These are phyloP conservation scores for Erysimum cheiranthoides DNA, from an alignment of 345 rosid genomes.

Conservation along the genomic window DNA sequence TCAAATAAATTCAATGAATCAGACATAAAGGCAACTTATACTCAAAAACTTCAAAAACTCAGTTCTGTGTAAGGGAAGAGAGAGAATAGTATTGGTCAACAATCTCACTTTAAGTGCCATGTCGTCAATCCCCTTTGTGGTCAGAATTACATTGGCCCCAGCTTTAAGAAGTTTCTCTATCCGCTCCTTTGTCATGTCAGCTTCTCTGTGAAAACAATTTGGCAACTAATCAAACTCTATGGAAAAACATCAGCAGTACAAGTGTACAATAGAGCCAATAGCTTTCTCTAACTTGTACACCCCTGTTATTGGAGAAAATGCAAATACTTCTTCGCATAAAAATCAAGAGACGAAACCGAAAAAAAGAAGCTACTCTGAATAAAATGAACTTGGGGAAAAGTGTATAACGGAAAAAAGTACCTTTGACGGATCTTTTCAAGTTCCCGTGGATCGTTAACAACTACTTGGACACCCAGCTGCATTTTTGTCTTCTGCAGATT, in stretches of 20 bases:
- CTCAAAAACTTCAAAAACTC: not conserved
- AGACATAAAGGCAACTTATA: not conserved
- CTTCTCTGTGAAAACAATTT: conserved; percentile 66
- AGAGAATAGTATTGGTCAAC: not conserved
- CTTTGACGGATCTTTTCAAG: conserved; percentile 97
- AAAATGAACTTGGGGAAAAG: not conserved
- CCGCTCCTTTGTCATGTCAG: conserved; percentile 96
- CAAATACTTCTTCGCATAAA: not conserved
- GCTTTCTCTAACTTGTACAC: conserved; percentile 10
- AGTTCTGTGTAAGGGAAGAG: not conserved
- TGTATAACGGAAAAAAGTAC: conserved; percentile 44
- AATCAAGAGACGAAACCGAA: conserved; percentile 21
- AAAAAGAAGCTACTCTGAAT: not conserved
- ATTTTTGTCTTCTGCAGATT: conserved; percentile 96
- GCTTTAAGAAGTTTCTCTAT: conserved; percentile 92
- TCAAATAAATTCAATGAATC: not conserved
- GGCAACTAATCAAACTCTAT: not conserved
- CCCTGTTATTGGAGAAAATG: too few relatives aligned
- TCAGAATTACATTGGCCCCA: conserved; percentile 96
- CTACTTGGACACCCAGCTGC: conserved; percentile 95
- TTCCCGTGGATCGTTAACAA: conserved; percentile 95
- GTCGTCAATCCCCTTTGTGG: conserved; percentile 98
- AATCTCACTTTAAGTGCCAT: conserved; percentile 90
- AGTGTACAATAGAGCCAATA: not conserved
- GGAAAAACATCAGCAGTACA: conserved; percentile 12